These are phyloP conservation scores for Dipteronia dyeriana DNA, from an alignment of 345 rosid genomes.

Conservation along the genomic window DNA sequence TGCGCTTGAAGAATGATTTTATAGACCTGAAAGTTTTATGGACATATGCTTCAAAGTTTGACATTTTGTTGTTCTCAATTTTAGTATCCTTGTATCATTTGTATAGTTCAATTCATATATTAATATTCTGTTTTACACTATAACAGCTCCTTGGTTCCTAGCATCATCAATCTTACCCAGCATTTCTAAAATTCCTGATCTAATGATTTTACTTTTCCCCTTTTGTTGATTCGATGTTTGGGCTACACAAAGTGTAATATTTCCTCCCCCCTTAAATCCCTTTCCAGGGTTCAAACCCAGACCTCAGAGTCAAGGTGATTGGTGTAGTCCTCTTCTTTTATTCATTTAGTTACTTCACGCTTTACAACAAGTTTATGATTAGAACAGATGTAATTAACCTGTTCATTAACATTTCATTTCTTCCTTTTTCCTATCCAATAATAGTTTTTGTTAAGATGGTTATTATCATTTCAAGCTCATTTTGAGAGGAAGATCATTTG, in stretches of 20 bases:
- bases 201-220: not conserved
- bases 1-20: not conserved
- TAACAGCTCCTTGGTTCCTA: not conserved
- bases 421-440: not conserved
- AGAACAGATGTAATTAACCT: not conserved
- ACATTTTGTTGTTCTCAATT: too few relatives aligned
- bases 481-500: not conserved
- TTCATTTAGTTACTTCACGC: not conserved
- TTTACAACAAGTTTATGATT: not conserved
- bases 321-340: not conserved
- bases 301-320: not conserved
- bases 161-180: not conserved
- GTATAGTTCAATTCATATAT: not conserved
- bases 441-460: not conserved
- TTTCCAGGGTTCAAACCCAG: not conserved
- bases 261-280: not conserved
- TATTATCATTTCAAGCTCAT: constrained; percentile 9
- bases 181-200: not conserved
- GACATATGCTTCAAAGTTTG: not conserved
- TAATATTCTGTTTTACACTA: not conserved
- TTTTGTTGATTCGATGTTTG: not conserved
- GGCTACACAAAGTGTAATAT: not conserved
- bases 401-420: not conserved
- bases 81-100: not conserved
- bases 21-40: not conserved